Percentiles rank a stretch among this genome's conserved stretches.
These are phyloP conservation scores for Ceriops tagal DNA, from an alignment of 345 rosid species.

Conservation along the genomic window DNA sequence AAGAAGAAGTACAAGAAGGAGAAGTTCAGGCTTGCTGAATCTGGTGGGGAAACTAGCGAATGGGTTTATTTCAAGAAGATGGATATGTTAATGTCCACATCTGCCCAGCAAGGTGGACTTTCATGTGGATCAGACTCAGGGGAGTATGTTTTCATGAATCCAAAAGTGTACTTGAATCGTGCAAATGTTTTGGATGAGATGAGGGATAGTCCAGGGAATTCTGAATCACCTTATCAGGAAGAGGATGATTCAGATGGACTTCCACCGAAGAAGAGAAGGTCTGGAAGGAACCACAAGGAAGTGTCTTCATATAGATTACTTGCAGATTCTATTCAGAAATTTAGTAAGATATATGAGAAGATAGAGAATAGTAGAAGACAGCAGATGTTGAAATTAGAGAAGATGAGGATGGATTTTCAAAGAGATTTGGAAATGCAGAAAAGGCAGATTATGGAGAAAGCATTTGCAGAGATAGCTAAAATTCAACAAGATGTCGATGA, in stretches of 20 bases:
- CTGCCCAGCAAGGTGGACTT: constrained; percentile 61
- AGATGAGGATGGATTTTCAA: constrained; percentile 90
- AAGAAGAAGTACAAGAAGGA: constrained; percentile 97
- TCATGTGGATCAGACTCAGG: constrained; percentile 93
- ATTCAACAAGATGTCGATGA: constrained; percentile 46
- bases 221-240: constrained; percentile 49
- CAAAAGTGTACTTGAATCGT: constrained; percentile 58
- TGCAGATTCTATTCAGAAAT: constrained; percentile 80
- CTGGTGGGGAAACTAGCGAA: constrained; percentile 44
- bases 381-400: constrained; percentile 88
- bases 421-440: constrained; percentile 86
- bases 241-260: constrained; percentile 72
- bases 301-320: constrained; percentile 64
- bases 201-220: constrained; percentile 87
- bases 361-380: constrained; percentile 73
- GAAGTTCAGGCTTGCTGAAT: constrained; percentile 48
- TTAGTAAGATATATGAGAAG: constrained; percentile 85
- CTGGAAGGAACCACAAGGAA: constrained; percentile 48
- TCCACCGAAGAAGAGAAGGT: constrained; percentile 64
- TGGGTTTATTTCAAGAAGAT: constrained; percentile 87
- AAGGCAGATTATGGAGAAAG: constrained; percentile 81
- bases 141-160: constrained; percentile 72
- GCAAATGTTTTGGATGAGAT: constrained; percentile 79
- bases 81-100: constrained; percentile 74
- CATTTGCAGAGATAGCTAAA: constrained; percentile 75